Conservation (phyloP, 177 flowering plant genomes). For the Vitis hybrid region DNA sequence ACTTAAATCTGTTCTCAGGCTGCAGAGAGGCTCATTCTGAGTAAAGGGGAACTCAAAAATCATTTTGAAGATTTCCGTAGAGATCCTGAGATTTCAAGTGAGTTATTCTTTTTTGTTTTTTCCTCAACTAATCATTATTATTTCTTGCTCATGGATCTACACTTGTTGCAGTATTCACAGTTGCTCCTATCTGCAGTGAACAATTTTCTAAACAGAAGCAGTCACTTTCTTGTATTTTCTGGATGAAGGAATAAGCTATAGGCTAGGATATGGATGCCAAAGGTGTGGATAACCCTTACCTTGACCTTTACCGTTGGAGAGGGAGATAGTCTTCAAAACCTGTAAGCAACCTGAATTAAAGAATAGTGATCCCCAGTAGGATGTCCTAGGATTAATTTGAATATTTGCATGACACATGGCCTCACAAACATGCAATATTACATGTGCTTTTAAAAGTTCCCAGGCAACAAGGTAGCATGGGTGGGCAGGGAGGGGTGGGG, state of each 20-base stretch:
- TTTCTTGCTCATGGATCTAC: background rate
- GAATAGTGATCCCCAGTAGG: too few relatives aligned
- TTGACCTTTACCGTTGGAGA: too few relatives aligned
- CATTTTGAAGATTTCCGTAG: constrained; percentile 67
- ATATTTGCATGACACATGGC: too few relatives aligned
- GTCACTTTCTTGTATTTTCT: background rate
- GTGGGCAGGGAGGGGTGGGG: too few relatives aligned
- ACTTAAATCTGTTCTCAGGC: constrained; percentile 53
- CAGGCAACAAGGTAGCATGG: too few relatives aligned
- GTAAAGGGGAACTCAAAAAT: constrained; percentile 71
- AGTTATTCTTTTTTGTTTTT: constrained; percentile 17
- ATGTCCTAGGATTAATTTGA: too few relatives aligned
- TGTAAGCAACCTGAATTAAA: too few relatives aligned
- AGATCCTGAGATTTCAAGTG: constrained; percentile 76
- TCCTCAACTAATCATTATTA: background rate
- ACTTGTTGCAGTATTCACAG: background rate
- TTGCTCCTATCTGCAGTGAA: background rate
- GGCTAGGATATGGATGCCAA: background rate
- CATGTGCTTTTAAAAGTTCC: too few relatives aligned
- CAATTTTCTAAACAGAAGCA: too few relatives aligned
- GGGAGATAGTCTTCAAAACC: too few relatives aligned
- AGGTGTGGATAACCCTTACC: too few relatives aligned
- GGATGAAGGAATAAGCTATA: background rate
- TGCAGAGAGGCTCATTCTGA: constrained; percentile 77
- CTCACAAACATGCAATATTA: too few relatives aligned